Evolutionary conservation across 352 stramenopile species (phyloP), one percentile per base, ranked within the genome.

Genomic region (Thraustotheca clavata): DNA sequence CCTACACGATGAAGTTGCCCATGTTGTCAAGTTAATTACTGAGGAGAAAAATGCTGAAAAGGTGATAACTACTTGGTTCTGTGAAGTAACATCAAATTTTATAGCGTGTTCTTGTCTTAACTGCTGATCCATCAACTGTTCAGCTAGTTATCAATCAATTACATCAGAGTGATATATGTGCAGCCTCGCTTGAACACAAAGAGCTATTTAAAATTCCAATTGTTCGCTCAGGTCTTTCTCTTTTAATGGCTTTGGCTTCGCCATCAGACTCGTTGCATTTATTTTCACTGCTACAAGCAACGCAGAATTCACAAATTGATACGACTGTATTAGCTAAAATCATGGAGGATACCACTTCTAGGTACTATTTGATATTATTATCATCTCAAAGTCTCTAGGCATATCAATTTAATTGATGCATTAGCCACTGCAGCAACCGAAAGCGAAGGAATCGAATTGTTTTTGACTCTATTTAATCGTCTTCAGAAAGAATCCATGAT

Each of bases 261-360:
- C 57, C 57, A 35, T 55, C 39, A 6, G 36, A 52, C 20, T 54
- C 57, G n/a, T 57, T 57, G 38, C 39, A 65, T 33, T 2, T 65
- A n/a, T 65, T 65, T 33, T 1, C 9, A 4, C 57, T 65, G 4
- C 57, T 65, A 29, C 38, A 65, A 2, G 33, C 38, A 14, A 57
- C 57, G 20, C 18, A 29, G 24, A 11, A 52, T 16, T 16, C 18
- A 32, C 52, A 9, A 1, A 14, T 62, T n/a, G 16, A n/a, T 11
- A 40, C 57, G 12, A 2, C 12, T 8, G 18, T 18, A 5, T 46
- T 65, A 9, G 57, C 57, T 8, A 18, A 9, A 8, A 4, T 65
- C 57, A 55, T 65, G 38, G 57, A 65, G 24, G n/a, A 5, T 11
- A 33, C 46, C n/a, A 12, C 14, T 7, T 35, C 46, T n/a, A 24